These are phyloP conservation scores for Phytophthora brassicae DNA, from an alignment of 352 stramenopile species.

Conservation along the genomic window DNA sequence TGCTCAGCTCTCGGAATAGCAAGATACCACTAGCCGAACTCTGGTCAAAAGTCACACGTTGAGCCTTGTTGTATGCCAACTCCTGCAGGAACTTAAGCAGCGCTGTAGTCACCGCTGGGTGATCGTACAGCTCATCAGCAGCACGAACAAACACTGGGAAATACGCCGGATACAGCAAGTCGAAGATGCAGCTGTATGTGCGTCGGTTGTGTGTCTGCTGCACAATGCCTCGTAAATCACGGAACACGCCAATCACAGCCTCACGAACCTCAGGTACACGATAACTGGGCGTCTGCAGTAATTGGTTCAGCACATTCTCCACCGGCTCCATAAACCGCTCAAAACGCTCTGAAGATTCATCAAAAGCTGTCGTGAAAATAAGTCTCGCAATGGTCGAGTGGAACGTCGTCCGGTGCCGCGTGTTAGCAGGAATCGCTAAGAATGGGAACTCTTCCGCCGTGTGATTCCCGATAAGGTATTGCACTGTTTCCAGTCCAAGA, in stretches of 20 bases:
- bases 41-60: slow-evolving; percentile 98
- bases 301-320: slow-evolving; percentile 79
- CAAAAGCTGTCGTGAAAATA: slow-evolving; percentile 94
- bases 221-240: slow-evolving; percentile 96
- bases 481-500: slow-evolving; percentile 95
- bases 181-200: slow-evolving; percentile 97
- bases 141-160: slow-evolving; percentile 95
- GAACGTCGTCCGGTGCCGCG: slow-evolving; percentile 96
- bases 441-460: slow-evolving; percentile 98
- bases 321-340: slow-evolving; percentile 97
- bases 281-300: slow-evolving; percentile 79
- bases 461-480: slow-evolving; percentile 97
- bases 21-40: slow-evolving; percentile 98
- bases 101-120: slow-evolving; percentile 94
- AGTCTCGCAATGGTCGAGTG: slow-evolving; percentile 96
- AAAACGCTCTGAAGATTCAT: slow-evolving; percentile 94
- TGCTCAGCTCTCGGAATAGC: slow-evolving; percentile 96
- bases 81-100: slow-evolving; percentile 98
- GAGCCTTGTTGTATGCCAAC: slow-evolving; percentile 93
- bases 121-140: slow-evolving; percentile 93
- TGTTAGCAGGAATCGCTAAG: slow-evolving; percentile 92
- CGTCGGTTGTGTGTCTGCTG: slow-evolving; percentile 95
- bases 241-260: slow-evolving; percentile 95
- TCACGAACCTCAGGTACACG: slow-evolving; percentile 77
- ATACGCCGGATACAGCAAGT: slow-evolving; percentile 96